Evolutionary conservation across 495 filamentous ascomycete genomes (phyloP), one percentile per base, ranked within the genome.

Genomic region (Melanomma pulvis-pyrius): DNA sequence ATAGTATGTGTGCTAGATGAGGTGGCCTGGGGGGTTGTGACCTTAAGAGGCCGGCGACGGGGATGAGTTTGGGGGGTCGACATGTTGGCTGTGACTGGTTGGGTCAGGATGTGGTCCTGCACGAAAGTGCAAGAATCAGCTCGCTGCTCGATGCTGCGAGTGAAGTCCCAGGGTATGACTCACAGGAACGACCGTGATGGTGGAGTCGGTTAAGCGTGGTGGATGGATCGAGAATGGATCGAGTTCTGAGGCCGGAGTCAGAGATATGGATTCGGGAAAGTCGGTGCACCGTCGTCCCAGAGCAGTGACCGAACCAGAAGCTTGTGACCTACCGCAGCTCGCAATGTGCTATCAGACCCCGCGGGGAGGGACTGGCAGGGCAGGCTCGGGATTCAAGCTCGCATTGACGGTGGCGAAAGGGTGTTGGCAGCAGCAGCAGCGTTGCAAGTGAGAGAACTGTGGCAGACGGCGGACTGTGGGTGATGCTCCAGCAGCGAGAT

Each of bases 1-100:
- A 76, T 74, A 62, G 55, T 61, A 49, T 72, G 70, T 52, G 76
- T 72, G 41, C 53, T 65, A 46, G 71, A 68, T 46, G 72, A 57
- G 56, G 71, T 59, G 53, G 56, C 57, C 15, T 55, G 34, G 52
- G 72, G 59, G 58, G 29, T 50, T 21, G 55, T 61, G 52, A 55
- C 52, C 55, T 71, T 72, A 36, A 66, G 68, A 64, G 74, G 64
- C 21, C 73, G 69, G 59, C 76, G 76, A 57, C 76, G 76, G 64
- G 76, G 75, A 52, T 78, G 71, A 46, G 60, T 71, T 52, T 64
- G 50, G 44, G 69, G 58, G 52, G 69, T 34, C 28, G 75, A 68
- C 76, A 78, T 78, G 64, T 39, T 74, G 54, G 28, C 26, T 55
- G 25, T 71, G 69, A 71, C 69, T 71, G 59, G 64, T 34, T 36